Base-by-base conservation (phyloP, 2,329 filamentous ascomycete species). In the Colletotrichum tamarilloi region DNA sequence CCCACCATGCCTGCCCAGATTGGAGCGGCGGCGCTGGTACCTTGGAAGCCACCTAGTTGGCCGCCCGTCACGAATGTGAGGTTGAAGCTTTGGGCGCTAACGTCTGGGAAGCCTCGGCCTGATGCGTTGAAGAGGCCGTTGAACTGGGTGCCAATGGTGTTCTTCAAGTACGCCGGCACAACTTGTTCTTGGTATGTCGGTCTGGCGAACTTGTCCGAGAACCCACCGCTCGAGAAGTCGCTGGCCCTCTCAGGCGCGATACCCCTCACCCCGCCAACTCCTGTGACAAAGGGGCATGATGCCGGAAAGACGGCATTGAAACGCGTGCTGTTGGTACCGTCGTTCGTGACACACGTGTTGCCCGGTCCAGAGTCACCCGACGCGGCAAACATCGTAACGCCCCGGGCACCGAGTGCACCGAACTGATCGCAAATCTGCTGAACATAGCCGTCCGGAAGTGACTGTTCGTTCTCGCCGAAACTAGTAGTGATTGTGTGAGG, bases 381-480 rank as follows among this genome's bases (percentile, higher is more conserved):
- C 19, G 88, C 87, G 75, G 91, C 90, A 67, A 95, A 84, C n/a
- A 94, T 84, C 0, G 91, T 90, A 24, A 93, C 89, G 38, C 92
- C 92, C 12, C 92, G 89, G 1, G 89, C 86, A 26, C 91, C 91
- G 5, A 94, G 87, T 73, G 92, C 89, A 38, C 86, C 86, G 81
- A 93, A 93, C 24, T 90, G 87, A 68, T 88, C 85, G 77, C 88
- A 87, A 14, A 84, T 80, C 12, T 82, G 81, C 14, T 77, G 84
- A 8, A 90, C 88, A 78, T 93, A 93, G 4, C 85, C 82, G 26
- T 82, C 81, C 0, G 91, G 91, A 0, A 94, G 84, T 4, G 86
- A 87, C 79, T 92, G 91, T 78, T 94, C 92, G 59, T 91, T 86
- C 76, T 93, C 91, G 30, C 91, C 92, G 78, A 94, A 94, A 0